Evolutionary conservation across 192 early-diverging fungal genomes (phyloP).

Genomic region (Gonapodya sp.): DNA sequence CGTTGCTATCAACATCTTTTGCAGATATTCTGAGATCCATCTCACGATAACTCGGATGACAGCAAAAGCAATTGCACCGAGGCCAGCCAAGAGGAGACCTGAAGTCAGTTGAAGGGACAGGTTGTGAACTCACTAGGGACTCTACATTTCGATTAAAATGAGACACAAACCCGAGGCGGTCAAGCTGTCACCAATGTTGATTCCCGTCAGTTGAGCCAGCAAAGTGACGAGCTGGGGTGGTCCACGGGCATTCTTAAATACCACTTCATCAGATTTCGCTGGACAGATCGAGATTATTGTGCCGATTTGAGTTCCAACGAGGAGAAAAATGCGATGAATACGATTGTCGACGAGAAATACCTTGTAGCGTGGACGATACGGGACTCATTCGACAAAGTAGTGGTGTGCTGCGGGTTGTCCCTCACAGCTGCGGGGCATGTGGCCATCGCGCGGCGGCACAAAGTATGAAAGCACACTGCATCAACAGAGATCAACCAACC

Average conservation of each 20-base stretch:
- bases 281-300: too few relatives aligned
- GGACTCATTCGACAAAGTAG: neutral
- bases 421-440: too few relatives aligned
- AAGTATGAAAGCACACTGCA: too few relatives aligned
- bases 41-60: constrained; percentile 28
- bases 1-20: constrained; percentile 32
- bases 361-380: neutral
- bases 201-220: neutral
- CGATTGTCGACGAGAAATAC: neutral
- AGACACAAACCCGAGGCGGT: neutral
- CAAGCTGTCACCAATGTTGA: neutral
- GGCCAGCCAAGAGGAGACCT: neutral
- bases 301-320: too few relatives aligned
- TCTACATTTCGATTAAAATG: neutral
- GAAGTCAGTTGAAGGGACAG: neutral
- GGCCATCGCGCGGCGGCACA: too few relatives aligned
- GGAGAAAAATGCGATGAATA: neutral
- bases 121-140: neutral
- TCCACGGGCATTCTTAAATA: too few relatives aligned
- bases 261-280: too few relatives aligned
- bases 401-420: too few relatives aligned
- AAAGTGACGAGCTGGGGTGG: neutral
- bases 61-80: constrained; percentile 10
- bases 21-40: constrained; percentile 32
- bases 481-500: too few relatives aligned